These are phyloP conservation scores for Chara braunii DNA, from an alignment of 139 green algal genomes.

Conservation along the genomic window DNA sequence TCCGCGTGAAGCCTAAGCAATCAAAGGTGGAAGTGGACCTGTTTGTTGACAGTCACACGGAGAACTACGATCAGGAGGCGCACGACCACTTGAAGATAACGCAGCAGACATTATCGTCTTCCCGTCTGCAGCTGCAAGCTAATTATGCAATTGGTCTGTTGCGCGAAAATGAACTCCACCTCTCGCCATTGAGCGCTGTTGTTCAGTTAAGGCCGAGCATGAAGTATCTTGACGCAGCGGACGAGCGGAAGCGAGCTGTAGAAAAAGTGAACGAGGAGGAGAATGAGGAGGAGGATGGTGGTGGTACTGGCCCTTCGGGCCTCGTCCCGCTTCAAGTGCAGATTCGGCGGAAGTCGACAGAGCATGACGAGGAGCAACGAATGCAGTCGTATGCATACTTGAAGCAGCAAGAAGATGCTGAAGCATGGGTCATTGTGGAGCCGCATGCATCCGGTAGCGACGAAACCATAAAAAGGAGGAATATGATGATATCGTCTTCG, in stretches of 20 bases:
- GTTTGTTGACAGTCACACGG: conserved; percentile 46
- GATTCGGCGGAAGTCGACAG: conserved; percentile 66
- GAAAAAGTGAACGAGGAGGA: conserved; percentile 41
- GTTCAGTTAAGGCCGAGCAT: conserved; percentile 71
- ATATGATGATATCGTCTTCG: no score
- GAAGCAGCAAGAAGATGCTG: conserved; percentile 42
- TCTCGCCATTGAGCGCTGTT: conserved; percentile 66
- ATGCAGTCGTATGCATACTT: conserved; percentile 59
- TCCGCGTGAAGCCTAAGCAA: conserved; percentile 60
- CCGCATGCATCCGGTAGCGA: neutral
- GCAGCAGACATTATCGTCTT: conserved; percentile 49
- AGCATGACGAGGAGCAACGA: conserved; percentile 65
- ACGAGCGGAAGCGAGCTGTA: conserved; percentile 14
- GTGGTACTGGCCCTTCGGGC: neutral
- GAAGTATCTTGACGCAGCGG: conserved; percentile 53
- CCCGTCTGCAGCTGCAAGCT: conserved; percentile 40
- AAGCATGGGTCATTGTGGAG: conserved; percentile 14
- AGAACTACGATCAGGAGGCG: conserved; percentile 55
- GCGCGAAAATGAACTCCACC: conserved; percentile 54
- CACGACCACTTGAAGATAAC: conserved; percentile 18
- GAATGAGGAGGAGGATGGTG: conserved; percentile 30
- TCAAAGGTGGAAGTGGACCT: conserved; percentile 51
- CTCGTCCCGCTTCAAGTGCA: conserved; percentile 36
- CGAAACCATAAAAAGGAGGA: conserved; percentile 3
- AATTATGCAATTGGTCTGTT: conserved; percentile 56